Percentiles rank a stretch among this genome's conserved stretches.
These are phyloP conservation scores for Prunus yedoensis DNA, from an alignment of 331 rosid species.

Conservation along the genomic window DNA sequence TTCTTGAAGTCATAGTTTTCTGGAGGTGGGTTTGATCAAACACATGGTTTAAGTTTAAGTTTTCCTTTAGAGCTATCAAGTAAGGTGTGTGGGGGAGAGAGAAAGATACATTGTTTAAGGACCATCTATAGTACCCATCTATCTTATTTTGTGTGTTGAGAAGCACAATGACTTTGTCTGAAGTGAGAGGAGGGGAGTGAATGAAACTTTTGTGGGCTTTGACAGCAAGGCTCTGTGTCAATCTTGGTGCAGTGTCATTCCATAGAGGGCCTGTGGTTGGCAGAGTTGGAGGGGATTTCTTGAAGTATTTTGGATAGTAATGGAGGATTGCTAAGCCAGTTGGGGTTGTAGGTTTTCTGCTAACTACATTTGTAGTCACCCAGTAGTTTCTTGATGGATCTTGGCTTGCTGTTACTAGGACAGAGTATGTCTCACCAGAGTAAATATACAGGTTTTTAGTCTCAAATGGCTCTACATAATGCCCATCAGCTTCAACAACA, in stretches of 20 bases:
- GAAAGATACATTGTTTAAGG: conserved; percentile 33
- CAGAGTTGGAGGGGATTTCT: conserved; percentile 21
- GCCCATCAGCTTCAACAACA: conserved; percentile 38
- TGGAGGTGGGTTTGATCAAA: conserved; percentile 28
- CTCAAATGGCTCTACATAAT: conserved; percentile 35
- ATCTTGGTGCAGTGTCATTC: conserved; percentile 18
- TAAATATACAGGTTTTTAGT: conserved; percentile 23
- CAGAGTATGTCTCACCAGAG: conserved; percentile 39
- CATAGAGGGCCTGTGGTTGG: conserved; percentile 24
- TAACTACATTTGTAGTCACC: conserved; percentile 24
- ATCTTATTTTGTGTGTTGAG: conserved; percentile 33
- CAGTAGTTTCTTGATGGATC: conserved; percentile 34
- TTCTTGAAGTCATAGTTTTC: conserved; percentile 28
- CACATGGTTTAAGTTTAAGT: conserved; percentile 5
- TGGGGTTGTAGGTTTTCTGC: conserved; percentile 26
- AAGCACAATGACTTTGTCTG: conserved; percentile 23
- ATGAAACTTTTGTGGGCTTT: conserved; percentile 14
- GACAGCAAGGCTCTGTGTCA: conserved; percentile 1
- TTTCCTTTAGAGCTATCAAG: conserved; percentile 17
- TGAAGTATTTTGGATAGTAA: conserved; percentile 21
- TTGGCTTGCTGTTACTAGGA: conserved; percentile 23
- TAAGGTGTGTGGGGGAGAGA: conserved; percentile 26
- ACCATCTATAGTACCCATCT: conserved; percentile 15
- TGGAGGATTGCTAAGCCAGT: conserved; percentile 27
- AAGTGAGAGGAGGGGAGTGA: conserved; percentile 6